Evolutionary conservation across 2,329 filamentous ascomycete genomes (phyloP).

Genomic region (Paraphoma sp.): DNA sequence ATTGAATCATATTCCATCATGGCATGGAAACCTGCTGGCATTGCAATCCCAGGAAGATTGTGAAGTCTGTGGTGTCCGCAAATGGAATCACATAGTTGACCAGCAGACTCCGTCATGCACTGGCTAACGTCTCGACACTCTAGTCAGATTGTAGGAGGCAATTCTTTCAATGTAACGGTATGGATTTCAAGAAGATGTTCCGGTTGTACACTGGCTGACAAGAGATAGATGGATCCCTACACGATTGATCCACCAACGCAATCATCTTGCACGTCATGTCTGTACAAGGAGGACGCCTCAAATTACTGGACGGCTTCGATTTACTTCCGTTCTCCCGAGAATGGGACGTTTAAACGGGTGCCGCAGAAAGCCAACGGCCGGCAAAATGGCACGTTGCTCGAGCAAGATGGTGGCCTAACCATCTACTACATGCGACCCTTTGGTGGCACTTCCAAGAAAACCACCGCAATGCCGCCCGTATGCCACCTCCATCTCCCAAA

Average conservation of each 20-base stretch:
- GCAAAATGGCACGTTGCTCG: slow-evolving; percentile 16
- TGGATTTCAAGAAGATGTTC: slow-evolving; percentile 21
- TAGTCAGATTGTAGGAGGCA: slow-evolving; percentile 32
- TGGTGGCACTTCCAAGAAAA: slow-evolving; percentile 33
- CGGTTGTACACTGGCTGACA: neutral
- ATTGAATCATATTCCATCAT: neutral
- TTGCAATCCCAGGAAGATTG: neutral
- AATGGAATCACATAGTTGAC: no score
- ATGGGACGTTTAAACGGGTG: slow-evolving; percentile 36
- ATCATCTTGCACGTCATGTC: slow-evolving; percentile 27
- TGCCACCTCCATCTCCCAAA: neutral
- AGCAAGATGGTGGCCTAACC: slow-evolving; percentile 44
- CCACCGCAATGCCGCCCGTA: neutral
- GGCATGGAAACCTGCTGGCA: neutral
- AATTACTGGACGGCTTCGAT: slow-evolving; percentile 40
- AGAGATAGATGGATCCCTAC: neutral
- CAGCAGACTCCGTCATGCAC: neutral
- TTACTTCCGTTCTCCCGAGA: slow-evolving; percentile 29
- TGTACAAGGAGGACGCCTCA: slow-evolving; percentile 27
- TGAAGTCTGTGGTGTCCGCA: neutral
- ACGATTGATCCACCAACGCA: neutral
- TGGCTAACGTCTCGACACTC: neutral
- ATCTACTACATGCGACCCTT: slow-evolving; percentile 46
- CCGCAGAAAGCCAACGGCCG: slow-evolving; percentile 43
- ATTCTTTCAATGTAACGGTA: slow-evolving; percentile 30